These are phyloP conservation scores for Auxenochlorella protothecoides DNA, from an alignment of 139 green algal genomes.

Conservation along the genomic window DNA sequence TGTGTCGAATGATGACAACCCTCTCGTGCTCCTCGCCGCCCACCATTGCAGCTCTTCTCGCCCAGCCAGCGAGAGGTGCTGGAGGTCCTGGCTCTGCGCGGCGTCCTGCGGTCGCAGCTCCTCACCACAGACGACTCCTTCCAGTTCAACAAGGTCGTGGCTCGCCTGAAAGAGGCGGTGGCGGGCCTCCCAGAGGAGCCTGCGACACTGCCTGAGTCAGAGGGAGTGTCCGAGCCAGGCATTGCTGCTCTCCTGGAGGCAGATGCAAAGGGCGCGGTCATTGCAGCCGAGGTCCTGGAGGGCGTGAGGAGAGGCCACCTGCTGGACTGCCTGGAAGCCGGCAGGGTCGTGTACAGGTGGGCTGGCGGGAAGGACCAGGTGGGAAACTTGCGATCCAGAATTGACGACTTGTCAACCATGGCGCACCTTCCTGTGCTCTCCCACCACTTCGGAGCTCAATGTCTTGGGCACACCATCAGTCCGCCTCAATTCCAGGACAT, in stretches of 20 bases:
- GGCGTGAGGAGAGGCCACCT: slow-evolving; percentile 2
- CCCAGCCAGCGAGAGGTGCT: slow-evolving; percentile 30
- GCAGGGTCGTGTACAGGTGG: slow-evolving; percentile 29
- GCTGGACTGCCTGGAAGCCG: slow-evolving; percentile 43
- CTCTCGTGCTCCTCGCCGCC: neutral
- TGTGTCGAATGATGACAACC: neutral
- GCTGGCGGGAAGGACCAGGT: neutral
- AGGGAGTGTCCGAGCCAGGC: no score
- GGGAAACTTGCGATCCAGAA: neutral
- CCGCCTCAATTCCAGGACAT: no score
- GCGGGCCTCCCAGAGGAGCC: slow-evolving; percentile 16
- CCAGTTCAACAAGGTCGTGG: slow-evolving; percentile 46
- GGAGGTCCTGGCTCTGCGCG: slow-evolving; percentile 48
- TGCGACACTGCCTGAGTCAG: no score
- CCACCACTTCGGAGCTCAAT: neutral
- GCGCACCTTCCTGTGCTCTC: neutral
- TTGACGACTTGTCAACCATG: neutral
- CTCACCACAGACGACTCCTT: slow-evolving; percentile 58
- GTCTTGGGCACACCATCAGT: neutral
- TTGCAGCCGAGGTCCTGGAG: neutral
- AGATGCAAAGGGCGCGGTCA: no score
- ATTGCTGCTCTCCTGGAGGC: no score
- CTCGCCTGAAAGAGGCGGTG: slow-evolving; percentile 27
- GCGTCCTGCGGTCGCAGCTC: slow-evolving; percentile 34
- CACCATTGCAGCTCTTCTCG: slow-evolving; percentile 29